Evolutionary conservation across 352 stramenopile genomes (phyloP), one percentile per base, ranked within the genome.

Genomic region (Plasmopara viticola): DNA sequence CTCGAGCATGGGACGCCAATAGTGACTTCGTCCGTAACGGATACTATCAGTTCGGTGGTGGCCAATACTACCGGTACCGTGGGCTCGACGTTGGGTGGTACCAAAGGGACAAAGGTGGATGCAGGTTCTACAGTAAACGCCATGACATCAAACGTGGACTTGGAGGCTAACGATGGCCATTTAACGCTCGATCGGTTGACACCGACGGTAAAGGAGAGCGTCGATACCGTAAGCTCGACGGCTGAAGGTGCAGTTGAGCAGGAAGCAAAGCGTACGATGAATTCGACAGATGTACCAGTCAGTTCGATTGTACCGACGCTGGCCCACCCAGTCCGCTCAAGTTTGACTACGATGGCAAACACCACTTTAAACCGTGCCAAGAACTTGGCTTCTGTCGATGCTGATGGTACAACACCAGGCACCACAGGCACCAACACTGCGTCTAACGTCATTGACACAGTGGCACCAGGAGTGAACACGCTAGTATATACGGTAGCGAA

Each of bases 1-100:
- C 31, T 35, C 31, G 10, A 35, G 6, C 6, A 5, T 35, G 31
- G 6, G 31, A 35, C 31, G 10, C 31, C 7, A 5, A 5, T 12
- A 12, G 31, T 8, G 10, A 12, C 10, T 35, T 35, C 31, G 10
- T 12, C 31, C 7, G 6, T 12, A 5, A 2, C 6, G 6, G 6
- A 35, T 4, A 5, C 1, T 6, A 3, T 25, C 20, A 25, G 20
- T 25, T 25, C 3, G 20, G 31, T 12, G 10, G 31, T 42, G 37
- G 15, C 9, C 13, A 42, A 15, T 42, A 17, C 37, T n/a, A 13
- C 13, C 37, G 56, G 5, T 15, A 65, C 38, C 44, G 51, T 52
- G 12, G 49, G 9, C 18, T 35, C 31, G 31, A 35, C 6, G 31
- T 35, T 35, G 31, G 31, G 10, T 8, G 31, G 31, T 35, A 12